These are phyloP conservation scores for Paramecium tetraurelia DNA, from an alignment of 73 alveolate genomes.

Conservation along the genomic window DNA sequence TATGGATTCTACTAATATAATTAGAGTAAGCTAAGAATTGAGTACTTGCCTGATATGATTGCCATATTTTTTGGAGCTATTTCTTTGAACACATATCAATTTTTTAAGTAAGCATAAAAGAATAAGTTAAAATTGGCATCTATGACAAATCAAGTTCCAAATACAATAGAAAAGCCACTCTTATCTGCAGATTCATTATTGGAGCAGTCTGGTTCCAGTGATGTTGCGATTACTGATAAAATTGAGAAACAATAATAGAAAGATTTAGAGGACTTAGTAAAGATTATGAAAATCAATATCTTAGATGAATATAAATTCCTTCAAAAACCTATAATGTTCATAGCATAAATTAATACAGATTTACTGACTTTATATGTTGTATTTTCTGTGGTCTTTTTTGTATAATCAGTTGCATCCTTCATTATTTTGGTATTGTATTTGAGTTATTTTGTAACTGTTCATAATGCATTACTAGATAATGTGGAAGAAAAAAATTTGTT, in stretches of 20 bases:
- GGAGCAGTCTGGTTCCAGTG: not conserved
- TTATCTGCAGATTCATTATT: not conserved
- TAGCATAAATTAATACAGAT: constrained; percentile 37
- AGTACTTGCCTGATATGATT: constrained; percentile 42
- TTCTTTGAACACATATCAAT: constrained; percentile 11
- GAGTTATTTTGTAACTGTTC: constrained; percentile 29
- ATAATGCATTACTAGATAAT: constrained; percentile 3
- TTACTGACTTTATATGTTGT: constrained; percentile 26
- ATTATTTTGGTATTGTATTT: not conserved
- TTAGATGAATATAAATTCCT: not conserved
- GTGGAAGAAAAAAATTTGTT: not conserved
- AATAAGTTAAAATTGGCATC: not conserved
- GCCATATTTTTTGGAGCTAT: constrained; percentile 33
- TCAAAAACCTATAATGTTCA: not conserved
- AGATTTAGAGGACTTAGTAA: not conserved
- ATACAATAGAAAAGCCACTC: not conserved
- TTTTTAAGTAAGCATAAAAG: not conserved
- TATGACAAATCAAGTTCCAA: not conserved
- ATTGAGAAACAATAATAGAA: not conserved
- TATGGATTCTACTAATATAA: constrained; percentile 19
- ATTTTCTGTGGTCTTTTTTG: constrained; percentile 15
- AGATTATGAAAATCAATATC: constrained; percentile 21
- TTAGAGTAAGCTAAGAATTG: not conserved
- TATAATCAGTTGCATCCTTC: not conserved
- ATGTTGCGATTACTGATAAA: not conserved